Evolutionary conservation across 352 stramenopile genomes (phyloP).

Genomic region (Blastocystis sp.): DNA sequence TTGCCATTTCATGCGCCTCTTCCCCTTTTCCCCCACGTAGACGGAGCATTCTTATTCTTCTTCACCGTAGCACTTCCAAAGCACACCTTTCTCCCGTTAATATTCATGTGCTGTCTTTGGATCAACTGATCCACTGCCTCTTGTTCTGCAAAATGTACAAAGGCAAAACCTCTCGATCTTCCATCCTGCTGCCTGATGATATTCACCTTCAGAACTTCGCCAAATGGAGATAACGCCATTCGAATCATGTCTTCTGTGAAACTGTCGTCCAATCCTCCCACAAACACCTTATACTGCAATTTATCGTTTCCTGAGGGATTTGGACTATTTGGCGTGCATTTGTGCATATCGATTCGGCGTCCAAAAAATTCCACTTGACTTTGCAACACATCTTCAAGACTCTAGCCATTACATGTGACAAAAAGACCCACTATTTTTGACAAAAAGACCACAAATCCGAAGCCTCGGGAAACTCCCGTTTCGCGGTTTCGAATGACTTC

Average conservation of each 20-base stretch:
- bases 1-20: neutral
- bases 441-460: constrained; percentile 40
- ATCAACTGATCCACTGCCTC: constrained; percentile 1
- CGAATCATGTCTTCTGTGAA: constrained; percentile 12
- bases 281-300: constrained; percentile 10
- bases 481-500: constrained; percentile 1
- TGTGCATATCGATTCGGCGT: constrained; percentile 30
- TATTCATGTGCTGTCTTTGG: neutral
- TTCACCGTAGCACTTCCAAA: constrained; percentile 29
- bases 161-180: neutral
- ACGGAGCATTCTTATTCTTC: neutral
- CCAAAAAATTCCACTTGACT: constrained; percentile 29
- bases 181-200: constrained; percentile 37
- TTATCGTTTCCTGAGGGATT: neutral
- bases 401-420: neutral
- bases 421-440: neutral
- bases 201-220: neutral
- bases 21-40: neutral
- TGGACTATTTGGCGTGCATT: neutral
- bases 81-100: constrained; percentile 5
- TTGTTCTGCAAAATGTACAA: constrained; percentile 42
- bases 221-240: constrained; percentile 3
- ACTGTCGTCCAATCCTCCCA: constrained; percentile 31
- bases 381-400: constrained; percentile 26
- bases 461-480: constrained; percentile 25